A percentile compares a stretch with the other conserved stretches of the same genome.
phyloP scores from a whole-genome alignment of 768 basidiomycete genomes.

The Zangia roseola region DNA sequence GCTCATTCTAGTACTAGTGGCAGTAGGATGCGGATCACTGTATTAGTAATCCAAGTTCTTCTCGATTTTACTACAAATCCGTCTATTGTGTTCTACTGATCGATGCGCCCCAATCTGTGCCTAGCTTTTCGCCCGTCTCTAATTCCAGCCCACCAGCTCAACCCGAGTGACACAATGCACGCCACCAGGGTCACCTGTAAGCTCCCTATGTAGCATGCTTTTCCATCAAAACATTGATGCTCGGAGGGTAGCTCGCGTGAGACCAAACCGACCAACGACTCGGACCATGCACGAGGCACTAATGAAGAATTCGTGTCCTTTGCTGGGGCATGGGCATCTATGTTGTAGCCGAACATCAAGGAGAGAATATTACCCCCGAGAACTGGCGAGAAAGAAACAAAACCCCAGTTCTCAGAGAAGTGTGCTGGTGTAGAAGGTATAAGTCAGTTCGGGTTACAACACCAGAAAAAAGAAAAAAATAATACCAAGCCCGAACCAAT shows the following conservation, averaged over 20 bases:
- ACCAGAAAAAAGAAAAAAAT: background rate
- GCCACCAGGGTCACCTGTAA: constrained; percentile 46
- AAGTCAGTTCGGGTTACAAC: background rate
- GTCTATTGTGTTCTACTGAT: background rate
- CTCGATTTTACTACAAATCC: no score
- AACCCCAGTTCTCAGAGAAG: constrained; percentile 88
- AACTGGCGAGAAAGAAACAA: constrained; percentile 68
- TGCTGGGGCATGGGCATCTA: constrained; percentile 62
- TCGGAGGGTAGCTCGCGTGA: constrained; percentile 25
- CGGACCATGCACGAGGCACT: background rate
- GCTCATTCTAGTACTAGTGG: no score
- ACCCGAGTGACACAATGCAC: constrained; percentile 34
- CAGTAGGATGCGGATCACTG: no score
- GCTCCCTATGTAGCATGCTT: constrained; percentile 58
- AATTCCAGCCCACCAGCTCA: constrained; percentile 39
- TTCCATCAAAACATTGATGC: constrained; percentile 56
- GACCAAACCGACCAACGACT: background rate
- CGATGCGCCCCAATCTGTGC: background rate
- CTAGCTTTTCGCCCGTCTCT: constrained; percentile 25
- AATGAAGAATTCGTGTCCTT: background rate
- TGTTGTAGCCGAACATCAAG: constrained; percentile 75
- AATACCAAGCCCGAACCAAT: constrained; percentile 87
- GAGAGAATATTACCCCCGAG: constrained; percentile 83
- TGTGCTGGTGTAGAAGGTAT: constrained; percentile 42
- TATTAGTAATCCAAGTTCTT: no score